Evolutionary conservation across 176 grass and related monocot species (phyloP), one percentile per base, ranked within the genome.

Genomic region (Carex kokanica): DNA sequence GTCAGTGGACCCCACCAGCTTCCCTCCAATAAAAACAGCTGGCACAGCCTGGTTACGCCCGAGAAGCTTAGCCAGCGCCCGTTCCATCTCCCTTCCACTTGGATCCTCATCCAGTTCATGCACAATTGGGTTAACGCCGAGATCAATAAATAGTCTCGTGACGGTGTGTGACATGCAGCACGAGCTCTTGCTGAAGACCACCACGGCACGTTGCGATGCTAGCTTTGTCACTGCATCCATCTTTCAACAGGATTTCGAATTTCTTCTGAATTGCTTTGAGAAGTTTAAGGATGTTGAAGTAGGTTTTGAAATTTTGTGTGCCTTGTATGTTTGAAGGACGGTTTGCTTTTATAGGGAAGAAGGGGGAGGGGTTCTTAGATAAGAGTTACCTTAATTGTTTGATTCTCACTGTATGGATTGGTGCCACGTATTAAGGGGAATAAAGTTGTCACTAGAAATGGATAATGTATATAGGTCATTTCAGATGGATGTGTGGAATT

Each of bases 91-190:
- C 64, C 27, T 85, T 17, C 85, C 91, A 17, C 63, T 71, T 8
- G 83, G 83, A 32, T 90, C 83, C 85, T 87, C 78, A 61, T 92
- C 88, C 1, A 90, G 83, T 77, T 92, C 87, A 40, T 89, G 64
- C 47, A 89, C 88, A 7, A 34, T 34, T 0, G 88, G 68, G 73
- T 88, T 70, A 34, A 93, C 91, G 1, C 91, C 91, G 16, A 93
- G 91, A n/a, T 90, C 88, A 5, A 70, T 55, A 17, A 93, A 81
- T 43, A 90, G 83, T 21, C 90, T 88, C 40, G 81, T 90, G 75
- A 93, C 83, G 0, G 89, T 90, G 95, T 94, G 95, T 83, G 89
- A 93, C 92, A 94, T 94, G 90, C 95, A 93, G 86, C 95, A 98
- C 0, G 95, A 93, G 87, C 89, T 98, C 86, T 51, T 82, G 89